A percentile compares a stretch with the other conserved stretches of the same genome.
These are phyloP conservation scores for Aspergillus sp. DNA, from an alignment of 2,329 filamentous ascomycete species.

Conservation along the genomic window DNA sequence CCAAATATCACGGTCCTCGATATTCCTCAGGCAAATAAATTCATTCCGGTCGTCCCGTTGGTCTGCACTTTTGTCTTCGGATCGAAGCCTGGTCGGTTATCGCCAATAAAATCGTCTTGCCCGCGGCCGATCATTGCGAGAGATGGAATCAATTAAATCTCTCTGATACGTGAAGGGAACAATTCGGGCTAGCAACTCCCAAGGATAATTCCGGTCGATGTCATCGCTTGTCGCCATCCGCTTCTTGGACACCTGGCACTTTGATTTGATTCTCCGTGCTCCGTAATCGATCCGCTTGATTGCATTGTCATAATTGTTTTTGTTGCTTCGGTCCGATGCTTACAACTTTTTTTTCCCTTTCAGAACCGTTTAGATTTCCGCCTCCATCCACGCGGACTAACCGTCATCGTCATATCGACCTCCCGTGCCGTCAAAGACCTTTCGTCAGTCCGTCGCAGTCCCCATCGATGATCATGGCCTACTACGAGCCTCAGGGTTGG, in stretches of 20 bases:
- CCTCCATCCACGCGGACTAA: slow-evolving; percentile 17
- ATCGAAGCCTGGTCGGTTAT: no score
- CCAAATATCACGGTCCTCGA: background rate
- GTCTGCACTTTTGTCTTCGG: background rate
- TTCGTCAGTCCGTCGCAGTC: slow-evolving; percentile 10
- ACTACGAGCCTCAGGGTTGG: slow-evolving; percentile 65
- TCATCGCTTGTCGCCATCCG: slow-evolving; percentile 12
- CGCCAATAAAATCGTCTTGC: no score
- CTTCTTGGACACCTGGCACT: background rate
- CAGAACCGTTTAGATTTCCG: slow-evolving; percentile 13
- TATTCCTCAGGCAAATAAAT: background rate
- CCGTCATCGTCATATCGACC: slow-evolving; percentile 13
- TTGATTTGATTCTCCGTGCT: background rate
- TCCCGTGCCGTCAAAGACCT: slow-evolving; percentile 17
- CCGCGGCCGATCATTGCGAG: no score
- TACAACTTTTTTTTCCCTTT: slow-evolving; percentile 11
- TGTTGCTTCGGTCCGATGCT: slow-evolving; percentile 5
- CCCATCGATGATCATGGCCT: slow-evolving; percentile 52
- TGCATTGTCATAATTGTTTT: slow-evolving; percentile 2
- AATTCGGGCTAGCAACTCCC: slow-evolving; percentile 2
- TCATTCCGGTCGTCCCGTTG: background rate
- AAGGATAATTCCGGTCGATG: slow-evolving; percentile 4
- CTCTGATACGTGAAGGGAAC: slow-evolving; percentile 6
- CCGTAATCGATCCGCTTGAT: background rate
- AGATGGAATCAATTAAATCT: slow-evolving; percentile 1